These are phyloP conservation scores for Sphaceloma murrayae DNA, from an alignment of 2,329 filamentous ascomycete species.

Conservation along the genomic window DNA sequence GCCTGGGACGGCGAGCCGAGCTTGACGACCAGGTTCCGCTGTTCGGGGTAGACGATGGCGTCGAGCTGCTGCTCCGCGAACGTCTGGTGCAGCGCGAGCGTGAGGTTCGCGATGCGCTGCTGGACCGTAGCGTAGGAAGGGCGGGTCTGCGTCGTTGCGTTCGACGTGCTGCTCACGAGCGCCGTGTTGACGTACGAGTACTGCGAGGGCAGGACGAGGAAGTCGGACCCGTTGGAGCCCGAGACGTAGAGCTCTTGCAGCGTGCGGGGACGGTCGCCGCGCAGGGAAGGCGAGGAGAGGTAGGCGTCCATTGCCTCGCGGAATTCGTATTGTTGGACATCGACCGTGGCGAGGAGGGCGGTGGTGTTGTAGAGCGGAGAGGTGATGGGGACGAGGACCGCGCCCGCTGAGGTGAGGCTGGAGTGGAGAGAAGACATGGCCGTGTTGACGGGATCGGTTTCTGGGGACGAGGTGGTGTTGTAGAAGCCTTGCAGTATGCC, in stretches of 20 bases:
- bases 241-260: slow-evolving; percentile 43
- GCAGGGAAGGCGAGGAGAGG: slow-evolving; percentile 38
- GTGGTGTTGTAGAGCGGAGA: slow-evolving; percentile 44
- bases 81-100: slow-evolving; percentile 40
- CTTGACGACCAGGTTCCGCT: slow-evolving; percentile 53
- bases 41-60: slow-evolving; percentile 55
- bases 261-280: slow-evolving; percentile 36
- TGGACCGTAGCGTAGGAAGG: slow-evolving; percentile 38
- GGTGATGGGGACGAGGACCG: slow-evolving; percentile 42
- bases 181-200: slow-evolving; percentile 46
- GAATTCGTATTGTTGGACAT: slow-evolving; percentile 55
- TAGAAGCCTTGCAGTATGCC: slow-evolving; percentile 50
- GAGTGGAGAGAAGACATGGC: slow-evolving; percentile 42
- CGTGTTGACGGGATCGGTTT: slow-evolving; percentile 49
- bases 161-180: slow-evolving; percentile 43
- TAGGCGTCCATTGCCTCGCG: slow-evolving; percentile 48
- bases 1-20: slow-evolving; percentile 48
- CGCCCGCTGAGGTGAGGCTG: slow-evolving; percentile 40
- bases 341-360: slow-evolving; percentile 39
- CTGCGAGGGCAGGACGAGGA: slow-evolving; percentile 51
- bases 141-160: slow-evolving; percentile 27
- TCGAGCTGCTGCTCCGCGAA: slow-evolving; percentile 44
- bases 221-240: slow-evolving; percentile 36
- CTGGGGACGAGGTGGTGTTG: slow-evolving; percentile 42
- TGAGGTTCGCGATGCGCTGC: slow-evolving; percentile 45